These are phyloP conservation scores for Fennellomyces sp. DNA, from an alignment of 371 early-diverging fungal species.

Conservation along the genomic window DNA sequence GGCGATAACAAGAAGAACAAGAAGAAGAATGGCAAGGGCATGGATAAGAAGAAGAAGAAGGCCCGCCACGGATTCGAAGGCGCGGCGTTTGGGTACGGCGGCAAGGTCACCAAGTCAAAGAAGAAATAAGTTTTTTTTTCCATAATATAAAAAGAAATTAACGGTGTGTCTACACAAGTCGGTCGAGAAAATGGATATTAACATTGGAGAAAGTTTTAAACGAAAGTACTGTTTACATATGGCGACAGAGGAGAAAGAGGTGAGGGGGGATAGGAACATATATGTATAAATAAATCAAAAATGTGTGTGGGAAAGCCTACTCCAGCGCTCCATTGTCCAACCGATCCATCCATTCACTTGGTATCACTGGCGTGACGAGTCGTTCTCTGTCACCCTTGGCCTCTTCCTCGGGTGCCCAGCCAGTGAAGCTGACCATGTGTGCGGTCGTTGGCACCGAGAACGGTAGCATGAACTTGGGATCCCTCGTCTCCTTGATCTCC, in stretches of 20 bases:
- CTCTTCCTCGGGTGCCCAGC: conserved; percentile 12
- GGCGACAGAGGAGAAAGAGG: too few species aligned
- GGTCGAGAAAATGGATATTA: too few species aligned
- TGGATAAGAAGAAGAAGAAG: conserved; percentile 42
- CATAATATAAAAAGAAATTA: too few species aligned
- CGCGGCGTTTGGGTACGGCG: conserved; percentile 40
- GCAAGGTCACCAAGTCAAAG: conserved; percentile 35
- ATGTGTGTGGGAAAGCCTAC: too few species aligned
- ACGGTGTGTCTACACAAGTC: too few species aligned
- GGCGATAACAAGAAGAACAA: conserved; percentile 23
- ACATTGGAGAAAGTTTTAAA: too few species aligned
- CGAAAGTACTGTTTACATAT: too few species aligned
- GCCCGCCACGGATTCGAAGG: conserved; percentile 56
- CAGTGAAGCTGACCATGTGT: conserved; percentile 29
- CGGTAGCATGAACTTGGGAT: conserved; percentile 55
- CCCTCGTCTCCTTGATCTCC: conserved; percentile 50
- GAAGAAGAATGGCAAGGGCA: conserved; percentile 60
- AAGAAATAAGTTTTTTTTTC: conserved; percentile 11
- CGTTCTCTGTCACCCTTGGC: conserved; percentile 13
- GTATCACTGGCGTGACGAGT: conserved; percentile 15
- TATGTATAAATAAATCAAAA: neutral
- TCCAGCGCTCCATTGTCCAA: conserved; percentile 13
- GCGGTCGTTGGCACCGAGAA: conserved; percentile 55
- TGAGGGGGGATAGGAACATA: neutral
- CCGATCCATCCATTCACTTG: conserved; percentile 19